A percentile compares a stretch with the other conserved stretches of the same genome.
Evolutionary conservation across 257 asterid species (phyloP).

Genomic region (Rhazya stricta): DNA sequence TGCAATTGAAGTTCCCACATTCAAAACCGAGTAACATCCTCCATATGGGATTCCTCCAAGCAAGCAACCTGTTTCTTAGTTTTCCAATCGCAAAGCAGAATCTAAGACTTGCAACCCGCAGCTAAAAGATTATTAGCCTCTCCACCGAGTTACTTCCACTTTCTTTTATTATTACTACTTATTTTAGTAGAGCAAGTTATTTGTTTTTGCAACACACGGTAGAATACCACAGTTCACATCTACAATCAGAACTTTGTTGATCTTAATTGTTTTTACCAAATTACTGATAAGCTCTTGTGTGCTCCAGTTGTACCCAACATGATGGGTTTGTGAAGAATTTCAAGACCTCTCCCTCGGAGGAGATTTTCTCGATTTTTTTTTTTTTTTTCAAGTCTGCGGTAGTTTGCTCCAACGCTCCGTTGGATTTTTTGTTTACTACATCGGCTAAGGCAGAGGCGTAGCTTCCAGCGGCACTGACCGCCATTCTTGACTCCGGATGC

Average conservation of each 20-base stretch:
- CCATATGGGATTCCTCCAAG: constrained; percentile 88
- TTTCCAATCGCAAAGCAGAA: constrained; percentile 88
- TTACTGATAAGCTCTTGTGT: too few relatives aligned
- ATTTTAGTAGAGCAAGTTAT: too few relatives aligned
- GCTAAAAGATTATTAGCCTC: constrained; percentile 66
- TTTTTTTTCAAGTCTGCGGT: constrained; percentile 53
- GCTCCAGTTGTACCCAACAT: too few relatives aligned
- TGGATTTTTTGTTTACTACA: constrained; percentile 59
- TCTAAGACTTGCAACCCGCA: constrained; percentile 72
- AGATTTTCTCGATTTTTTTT: constrained; percentile 48
- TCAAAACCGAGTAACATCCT: constrained; percentile 94
- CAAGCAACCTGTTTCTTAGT: constrained; percentile 66
- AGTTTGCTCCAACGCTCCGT: constrained; percentile 37
- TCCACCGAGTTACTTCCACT: too few relatives aligned
- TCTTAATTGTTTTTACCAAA: too few relatives aligned
- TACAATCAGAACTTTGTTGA: too few relatives aligned
- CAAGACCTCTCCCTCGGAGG: constrained; percentile 40
- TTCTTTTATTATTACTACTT: too few relatives aligned
- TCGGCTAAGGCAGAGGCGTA: constrained; percentile 81
- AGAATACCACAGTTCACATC: too few relatives aligned
- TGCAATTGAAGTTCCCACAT: constrained; percentile 89
- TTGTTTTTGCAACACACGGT: too few relatives aligned
- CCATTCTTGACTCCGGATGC: constrained; percentile 50
- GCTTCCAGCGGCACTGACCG: constrained; percentile 55
- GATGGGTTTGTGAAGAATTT: constrained; percentile 62